Evolutionary conservation across 2,329 filamentous ascomycete genomes (phyloP).

Genomic region (Stromatinia cepivora): DNA sequence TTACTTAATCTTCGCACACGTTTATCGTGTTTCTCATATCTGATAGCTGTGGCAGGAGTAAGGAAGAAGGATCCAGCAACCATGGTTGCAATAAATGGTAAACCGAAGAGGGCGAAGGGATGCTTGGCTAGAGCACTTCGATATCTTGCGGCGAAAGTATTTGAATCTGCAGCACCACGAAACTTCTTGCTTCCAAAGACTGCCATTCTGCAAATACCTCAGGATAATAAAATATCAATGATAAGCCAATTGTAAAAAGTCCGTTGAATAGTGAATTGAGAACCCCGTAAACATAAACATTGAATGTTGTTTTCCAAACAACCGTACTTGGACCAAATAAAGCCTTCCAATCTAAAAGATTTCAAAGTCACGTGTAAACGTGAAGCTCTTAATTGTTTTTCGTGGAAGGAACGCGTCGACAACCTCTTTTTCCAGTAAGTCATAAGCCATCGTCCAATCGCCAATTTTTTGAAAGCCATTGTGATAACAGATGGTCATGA

Average conservation of each 20-base stretch:
- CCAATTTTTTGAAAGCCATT: not conserved
- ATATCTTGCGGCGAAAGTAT: slow-evolving; percentile 73
- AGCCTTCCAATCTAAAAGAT: not conserved
- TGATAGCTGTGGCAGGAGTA: slow-evolving; percentile 87
- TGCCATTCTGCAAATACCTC: slow-evolving; percentile 48
- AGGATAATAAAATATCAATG: too few relatives aligned
- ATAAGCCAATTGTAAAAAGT: not conserved
- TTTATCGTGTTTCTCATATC: slow-evolving; percentile 91
- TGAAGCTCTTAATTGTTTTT: not conserved
- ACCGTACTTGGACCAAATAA: not conserved
- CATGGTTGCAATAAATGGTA: slow-evolving; percentile 89
- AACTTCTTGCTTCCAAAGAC: slow-evolving; percentile 71
- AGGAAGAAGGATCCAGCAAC: slow-evolving; percentile 91
- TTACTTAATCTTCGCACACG: slow-evolving; percentile 82
- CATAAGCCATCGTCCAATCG: not conserved
- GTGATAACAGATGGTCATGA: slow-evolving; percentile 28
- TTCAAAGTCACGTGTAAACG: not conserved
- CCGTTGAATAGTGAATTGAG: not conserved
- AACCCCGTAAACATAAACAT: not conserved
- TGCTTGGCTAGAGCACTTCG: slow-evolving; percentile 71
- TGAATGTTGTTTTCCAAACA: too few relatives aligned
- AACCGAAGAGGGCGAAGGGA: slow-evolving; percentile 89
- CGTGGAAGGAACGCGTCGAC: slow-evolving; percentile 15
- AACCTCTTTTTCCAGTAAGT: not conserved
- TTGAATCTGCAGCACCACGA: slow-evolving; percentile 63